A percentile compares a stretch with the other conserved stretches of the same genome.
phyloP scores from a whole-genome alignment of 768 basidiomycete species.

The Hygrophorus russula region DNA sequence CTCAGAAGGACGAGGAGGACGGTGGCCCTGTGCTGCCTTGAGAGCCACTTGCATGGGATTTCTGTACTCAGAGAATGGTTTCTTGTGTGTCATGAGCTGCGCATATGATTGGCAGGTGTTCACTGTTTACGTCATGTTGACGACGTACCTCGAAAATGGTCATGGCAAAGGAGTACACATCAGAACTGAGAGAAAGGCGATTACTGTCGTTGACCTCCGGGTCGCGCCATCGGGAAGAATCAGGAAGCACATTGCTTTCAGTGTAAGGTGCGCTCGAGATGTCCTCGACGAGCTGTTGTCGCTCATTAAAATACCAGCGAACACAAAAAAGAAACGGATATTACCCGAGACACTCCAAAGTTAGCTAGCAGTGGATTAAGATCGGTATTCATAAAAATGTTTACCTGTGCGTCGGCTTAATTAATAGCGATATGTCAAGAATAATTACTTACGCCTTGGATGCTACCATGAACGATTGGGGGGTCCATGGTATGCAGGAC shows the following conservation, averaged over 20 bases:
- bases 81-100: no score
- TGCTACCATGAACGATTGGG: slow-evolving; percentile 40
- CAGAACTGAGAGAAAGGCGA: slow-evolving; percentile 18
- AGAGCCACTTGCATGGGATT: slow-evolving; percentile 22
- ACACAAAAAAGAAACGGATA: neutral
- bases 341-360: slow-evolving; percentile 44
- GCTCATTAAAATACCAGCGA: neutral
- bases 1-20: slow-evolving; percentile 30
- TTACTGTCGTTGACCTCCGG: no score
- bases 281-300: slow-evolving; percentile 39
- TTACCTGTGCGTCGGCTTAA: no score
- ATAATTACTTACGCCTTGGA: slow-evolving; percentile 31
- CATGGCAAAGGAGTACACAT: slow-evolving; percentile 47
- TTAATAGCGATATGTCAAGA: neutral
- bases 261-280: slow-evolving; percentile 45
- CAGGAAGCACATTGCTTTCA: slow-evolving; percentile 32
- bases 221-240: slow-evolving; percentile 16
- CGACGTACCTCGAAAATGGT: slow-evolving; percentile 39
- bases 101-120: no score
- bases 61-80: no score
- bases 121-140: no score
- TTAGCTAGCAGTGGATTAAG: slow-evolving; percentile 36
- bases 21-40: slow-evolving; percentile 26
- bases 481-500: slow-evolving; percentile 38
- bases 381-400: no score